Evolutionary conservation across 2,329 filamentous ascomycete species (phyloP).

Genomic region (Setomelanomma holmii): DNA sequence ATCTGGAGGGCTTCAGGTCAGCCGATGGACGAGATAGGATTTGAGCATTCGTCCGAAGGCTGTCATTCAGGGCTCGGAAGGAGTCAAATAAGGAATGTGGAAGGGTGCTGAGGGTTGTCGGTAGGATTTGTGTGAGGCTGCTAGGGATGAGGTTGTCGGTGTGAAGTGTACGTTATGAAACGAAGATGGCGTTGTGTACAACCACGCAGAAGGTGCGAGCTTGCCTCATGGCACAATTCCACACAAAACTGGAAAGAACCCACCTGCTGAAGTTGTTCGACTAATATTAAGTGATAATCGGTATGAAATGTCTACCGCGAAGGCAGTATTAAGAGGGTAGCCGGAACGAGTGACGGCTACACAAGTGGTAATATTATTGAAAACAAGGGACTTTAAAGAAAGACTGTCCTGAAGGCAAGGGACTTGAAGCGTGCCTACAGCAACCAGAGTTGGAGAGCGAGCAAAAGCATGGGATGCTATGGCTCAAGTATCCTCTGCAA

Average conservation of each 20-base stretch:
- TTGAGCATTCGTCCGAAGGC: not conserved
- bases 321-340: conserved; percentile 8
- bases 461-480: conserved; percentile 17
- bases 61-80: conserved; percentile 1
- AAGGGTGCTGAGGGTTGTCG: not conserved
- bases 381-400: conserved; percentile 23
- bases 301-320: not conserved
- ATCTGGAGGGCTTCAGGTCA: not conserved
- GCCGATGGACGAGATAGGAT: not conserved
- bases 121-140: not conserved
- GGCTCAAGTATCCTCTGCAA: conserved; percentile 26
- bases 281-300: conserved; percentile 3
- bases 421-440: conserved; percentile 33
- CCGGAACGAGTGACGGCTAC: conserved; percentile 38
- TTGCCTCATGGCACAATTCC: conserved; percentile 4
- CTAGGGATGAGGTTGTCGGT: not conserved
- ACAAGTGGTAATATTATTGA: conserved; percentile 11
- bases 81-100: not conserved
- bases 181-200: not conserved
- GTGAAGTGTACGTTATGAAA: not conserved
- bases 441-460: conserved; percentile 22
- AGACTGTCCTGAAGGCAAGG: conserved; percentile 33
- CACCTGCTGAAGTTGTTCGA: too few relatives aligned
- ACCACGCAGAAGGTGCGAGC: conserved; percentile 1
- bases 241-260: too few relatives aligned